Conservation (phyloP, 1,284 basidiomycete species). For the Pascua sp. region DNA sequence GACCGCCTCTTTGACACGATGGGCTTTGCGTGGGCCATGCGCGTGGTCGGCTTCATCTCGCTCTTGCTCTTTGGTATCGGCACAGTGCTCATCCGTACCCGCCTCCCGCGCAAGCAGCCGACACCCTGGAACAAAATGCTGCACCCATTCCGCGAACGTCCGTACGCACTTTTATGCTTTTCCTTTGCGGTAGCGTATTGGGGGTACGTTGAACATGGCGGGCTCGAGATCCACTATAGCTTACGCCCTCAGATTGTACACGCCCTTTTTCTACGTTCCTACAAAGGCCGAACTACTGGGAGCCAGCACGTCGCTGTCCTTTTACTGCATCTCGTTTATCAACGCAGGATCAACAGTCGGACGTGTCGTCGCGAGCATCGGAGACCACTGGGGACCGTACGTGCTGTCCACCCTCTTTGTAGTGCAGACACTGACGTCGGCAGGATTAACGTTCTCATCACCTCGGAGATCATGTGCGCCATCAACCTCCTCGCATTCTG, state of each 20-base stretch:
- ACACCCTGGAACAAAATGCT: slow-evolving; percentile 18
- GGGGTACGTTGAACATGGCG: slow-evolving; percentile 14
- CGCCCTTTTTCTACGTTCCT: slow-evolving; percentile 34
- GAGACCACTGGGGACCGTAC: slow-evolving; percentile 11
- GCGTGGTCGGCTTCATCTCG: slow-evolving; percentile 28
- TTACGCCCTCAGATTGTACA: slow-evolving; percentile 18
- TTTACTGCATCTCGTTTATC: slow-evolving; percentile 31
- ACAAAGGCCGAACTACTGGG: slow-evolving; percentile 29
- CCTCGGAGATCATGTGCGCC: slow-evolving; percentile 21
- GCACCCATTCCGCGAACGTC: slow-evolving; percentile 22
- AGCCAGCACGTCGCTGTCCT: slow-evolving; percentile 23
- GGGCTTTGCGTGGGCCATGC: slow-evolving; percentile 29
- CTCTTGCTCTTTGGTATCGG: slow-evolving; percentile 22
- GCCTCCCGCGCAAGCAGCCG: slow-evolving; percentile 21
- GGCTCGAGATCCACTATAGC: slow-evolving; percentile 16
- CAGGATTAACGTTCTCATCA: slow-evolving; percentile 35
- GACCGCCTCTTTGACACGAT: slow-evolving; percentile 26
- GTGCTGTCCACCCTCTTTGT: neutral
- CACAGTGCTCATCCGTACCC: slow-evolving; percentile 20
- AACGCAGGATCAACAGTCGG: slow-evolving; percentile 33
- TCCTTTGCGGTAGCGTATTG: slow-evolving; percentile 25
- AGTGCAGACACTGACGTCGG: slow-evolving; percentile 27
- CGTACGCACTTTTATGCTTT: slow-evolving; percentile 27
- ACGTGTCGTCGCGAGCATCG: slow-evolving; percentile 12
- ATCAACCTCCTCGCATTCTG: slow-evolving; percentile 24